These are phyloP conservation scores for Cystobasidium slooffiae DNA, from an alignment of 1,284 basidiomycete species.

Conservation along the genomic window DNA sequence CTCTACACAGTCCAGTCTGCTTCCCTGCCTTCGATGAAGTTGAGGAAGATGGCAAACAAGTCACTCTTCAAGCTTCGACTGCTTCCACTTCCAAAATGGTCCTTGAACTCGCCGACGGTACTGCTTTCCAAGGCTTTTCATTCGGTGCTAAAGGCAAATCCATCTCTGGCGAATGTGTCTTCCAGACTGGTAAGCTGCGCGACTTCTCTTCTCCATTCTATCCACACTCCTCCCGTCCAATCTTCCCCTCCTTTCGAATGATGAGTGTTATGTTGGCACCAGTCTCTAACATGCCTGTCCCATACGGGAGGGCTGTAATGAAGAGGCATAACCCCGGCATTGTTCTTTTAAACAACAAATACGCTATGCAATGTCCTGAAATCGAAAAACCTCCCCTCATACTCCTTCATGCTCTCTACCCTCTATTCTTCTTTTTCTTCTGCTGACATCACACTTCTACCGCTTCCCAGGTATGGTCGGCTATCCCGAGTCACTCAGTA, in stretches of 20 bases:
- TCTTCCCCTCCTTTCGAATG: slow-evolving; percentile 28
- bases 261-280: slow-evolving; percentile 45
- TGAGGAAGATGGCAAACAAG: slow-evolving; percentile 6
- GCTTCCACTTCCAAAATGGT: slow-evolving; percentile 61
- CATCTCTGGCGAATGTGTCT: slow-evolving; percentile 96
- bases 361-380: slow-evolving; percentile 46
- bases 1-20: slow-evolving; percentile 33
- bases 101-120: slow-evolving; percentile 89
- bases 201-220: slow-evolving; percentile 15
- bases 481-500: slow-evolving; percentile 90
- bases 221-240: background rate
- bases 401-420: slow-evolving; percentile 8
- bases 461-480: slow-evolving; percentile 86
- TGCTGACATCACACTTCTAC: slow-evolving; percentile 5
- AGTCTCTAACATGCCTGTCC: slow-evolving; percentile 36
- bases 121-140: slow-evolving; percentile 83
- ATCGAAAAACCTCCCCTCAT: slow-evolving; percentile 10
- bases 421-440: background rate
- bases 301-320: slow-evolving; percentile 32
- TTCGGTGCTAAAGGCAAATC: slow-evolving; percentile 93
- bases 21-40: slow-evolving; percentile 35
- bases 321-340: slow-evolving; percentile 44
- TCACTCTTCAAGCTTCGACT: slow-evolving; percentile 26
- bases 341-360: slow-evolving; percentile 44
- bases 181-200: slow-evolving; percentile 87